Conservation (phyloP, 176 grass and related monocot species). For the Cymbopogon citratus region DNA sequence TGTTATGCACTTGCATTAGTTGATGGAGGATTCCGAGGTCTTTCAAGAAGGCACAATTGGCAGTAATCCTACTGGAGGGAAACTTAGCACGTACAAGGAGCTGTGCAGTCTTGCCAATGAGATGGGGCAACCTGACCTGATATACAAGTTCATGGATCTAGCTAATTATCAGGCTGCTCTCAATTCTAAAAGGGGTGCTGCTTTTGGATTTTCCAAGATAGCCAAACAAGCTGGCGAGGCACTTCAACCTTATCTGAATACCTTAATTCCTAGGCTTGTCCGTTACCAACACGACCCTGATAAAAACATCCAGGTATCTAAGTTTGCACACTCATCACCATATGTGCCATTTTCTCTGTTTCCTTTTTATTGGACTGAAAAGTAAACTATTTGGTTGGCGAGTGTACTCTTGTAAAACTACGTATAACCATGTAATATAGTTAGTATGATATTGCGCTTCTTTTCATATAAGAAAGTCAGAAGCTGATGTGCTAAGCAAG, state of each 20-base stretch:
- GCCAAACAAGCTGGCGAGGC: slow-evolving; percentile 95
- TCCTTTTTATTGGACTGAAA: neutral
- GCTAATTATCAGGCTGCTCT: slow-evolving; percentile 96
- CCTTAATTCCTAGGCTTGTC: slow-evolving; percentile 95
- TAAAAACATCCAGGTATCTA: slow-evolving; percentile 92
- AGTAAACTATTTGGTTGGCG: neutral
- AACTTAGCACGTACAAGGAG: slow-evolving; percentile 94
- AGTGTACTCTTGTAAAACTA: neutral
- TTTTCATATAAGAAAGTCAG: neutral
- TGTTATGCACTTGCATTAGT: slow-evolving; percentile 44
- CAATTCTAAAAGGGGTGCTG: slow-evolving; percentile 95
- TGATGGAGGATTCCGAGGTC: slow-evolving; percentile 97
- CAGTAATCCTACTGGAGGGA: slow-evolving; percentile 72
- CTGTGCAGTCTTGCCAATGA: slow-evolving; percentile 91
- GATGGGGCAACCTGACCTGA: slow-evolving; percentile 96
- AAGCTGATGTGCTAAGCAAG: neutral
- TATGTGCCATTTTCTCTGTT: neutral
- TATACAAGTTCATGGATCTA: slow-evolving; percentile 99
- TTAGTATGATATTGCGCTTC: neutral
- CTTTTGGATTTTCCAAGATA: slow-evolving; percentile 99
- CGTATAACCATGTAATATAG: neutral
- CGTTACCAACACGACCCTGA: slow-evolving; percentile 95
- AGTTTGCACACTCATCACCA: slow-evolving; percentile 12
- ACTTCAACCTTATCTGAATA: slow-evolving; percentile 76
- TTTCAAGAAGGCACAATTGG: slow-evolving; percentile 96